phyloP scores from a whole-genome alignment of 108 stramenopile genomes.

The Fistulifera solaris region DNA sequence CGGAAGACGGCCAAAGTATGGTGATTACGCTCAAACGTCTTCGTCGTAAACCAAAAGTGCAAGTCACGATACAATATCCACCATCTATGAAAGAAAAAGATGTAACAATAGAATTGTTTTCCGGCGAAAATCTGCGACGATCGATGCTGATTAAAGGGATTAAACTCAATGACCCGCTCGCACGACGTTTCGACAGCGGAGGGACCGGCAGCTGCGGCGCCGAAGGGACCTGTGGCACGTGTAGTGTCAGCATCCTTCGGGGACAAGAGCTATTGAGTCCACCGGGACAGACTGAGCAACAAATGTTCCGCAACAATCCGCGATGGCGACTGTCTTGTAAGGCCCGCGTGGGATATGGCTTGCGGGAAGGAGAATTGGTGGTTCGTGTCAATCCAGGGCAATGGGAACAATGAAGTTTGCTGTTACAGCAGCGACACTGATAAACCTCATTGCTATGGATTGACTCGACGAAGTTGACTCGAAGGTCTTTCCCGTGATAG shows the following conservation, averaged over 20 bases:
- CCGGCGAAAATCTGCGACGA: slow-evolving; percentile 76
- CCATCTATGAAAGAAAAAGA: slow-evolving; percentile 48
- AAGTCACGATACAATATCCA: slow-evolving; percentile 69
- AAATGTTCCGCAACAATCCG: slow-evolving; percentile 58
- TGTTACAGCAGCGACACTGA: no score
- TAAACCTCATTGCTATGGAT: no score
- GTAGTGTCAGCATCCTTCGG: slow-evolving; percentile 40
- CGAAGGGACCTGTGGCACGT: slow-evolving; percentile 58
- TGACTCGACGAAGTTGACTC: no score
- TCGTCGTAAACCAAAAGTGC: slow-evolving; percentile 66
- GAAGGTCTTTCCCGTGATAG: no score
- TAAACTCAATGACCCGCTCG: slow-evolving; percentile 66
- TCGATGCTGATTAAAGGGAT: slow-evolving; percentile 69
- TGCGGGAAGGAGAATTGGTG: slow-evolving; percentile 55
- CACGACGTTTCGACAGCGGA: slow-evolving; percentile 39
- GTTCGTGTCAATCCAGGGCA: slow-evolving; percentile 65
- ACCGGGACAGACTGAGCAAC: slow-evolving; percentile 34
- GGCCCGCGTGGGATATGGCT: slow-evolving; percentile 62
- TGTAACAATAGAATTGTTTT: slow-evolving; percentile 56
- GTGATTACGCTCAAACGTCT: slow-evolving; percentile 61
- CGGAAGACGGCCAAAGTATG: slow-evolving; percentile 30
- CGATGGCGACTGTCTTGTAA: slow-evolving; percentile 72
- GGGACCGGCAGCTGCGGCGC: slow-evolving; percentile 54
- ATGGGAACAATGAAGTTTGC: slow-evolving; percentile 22
- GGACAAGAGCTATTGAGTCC: slow-evolving; percentile 55